phyloP scores from a whole-genome alignment of 768 basidiomycete species.

The Termitomyces bulborhizus region DNA sequence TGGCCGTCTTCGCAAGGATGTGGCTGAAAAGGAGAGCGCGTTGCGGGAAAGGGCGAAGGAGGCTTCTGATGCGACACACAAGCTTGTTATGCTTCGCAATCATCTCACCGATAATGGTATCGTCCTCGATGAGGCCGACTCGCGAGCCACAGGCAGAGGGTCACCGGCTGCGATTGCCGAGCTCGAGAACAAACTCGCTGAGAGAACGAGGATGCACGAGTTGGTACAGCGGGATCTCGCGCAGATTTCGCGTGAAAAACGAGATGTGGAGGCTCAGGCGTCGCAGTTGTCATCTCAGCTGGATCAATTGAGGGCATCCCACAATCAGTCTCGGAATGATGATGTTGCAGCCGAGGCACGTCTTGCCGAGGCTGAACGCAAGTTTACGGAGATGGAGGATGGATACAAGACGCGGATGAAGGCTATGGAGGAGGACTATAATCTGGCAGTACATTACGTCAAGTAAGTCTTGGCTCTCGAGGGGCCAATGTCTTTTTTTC shows the following conservation, averaged over 20 bases:
- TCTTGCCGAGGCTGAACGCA: constrained; percentile 66
- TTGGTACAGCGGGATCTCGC: constrained; percentile 72
- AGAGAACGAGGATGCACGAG: constrained; percentile 67
- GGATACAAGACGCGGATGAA: constrained; percentile 74
- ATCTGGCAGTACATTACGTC: constrained; percentile 94
- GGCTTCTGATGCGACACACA: constrained; percentile 62
- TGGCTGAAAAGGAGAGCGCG: constrained; percentile 58
- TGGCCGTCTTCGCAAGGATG: constrained; percentile 64
- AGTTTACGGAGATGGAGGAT: constrained; percentile 72
- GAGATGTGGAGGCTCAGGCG: constrained; percentile 70
- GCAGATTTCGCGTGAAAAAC: constrained; percentile 56
- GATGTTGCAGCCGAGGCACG: constrained; percentile 27
- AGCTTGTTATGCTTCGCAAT: constrained; percentile 73
- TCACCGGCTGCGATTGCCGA: constrained; percentile 52
- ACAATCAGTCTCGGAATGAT: constrained; percentile 37
- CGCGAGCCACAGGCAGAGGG: constrained; percentile 29
- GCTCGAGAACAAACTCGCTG: constrained; percentile 72
- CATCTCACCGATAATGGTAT: constrained; percentile 89
- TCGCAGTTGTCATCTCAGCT: constrained; percentile 59
- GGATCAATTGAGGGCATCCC: constrained; percentile 55
- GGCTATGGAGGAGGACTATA: constrained; percentile 93
- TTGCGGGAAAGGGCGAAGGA: constrained; percentile 60
- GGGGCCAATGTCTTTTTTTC: constrained; percentile 8
- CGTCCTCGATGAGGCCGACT: constrained; percentile 66
- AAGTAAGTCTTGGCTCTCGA: constrained; percentile 52